phyloP scores from a whole-genome alignment of 225 moss, liverwort and hornwort genomes.

The Takakia lepidozioides region DNA sequence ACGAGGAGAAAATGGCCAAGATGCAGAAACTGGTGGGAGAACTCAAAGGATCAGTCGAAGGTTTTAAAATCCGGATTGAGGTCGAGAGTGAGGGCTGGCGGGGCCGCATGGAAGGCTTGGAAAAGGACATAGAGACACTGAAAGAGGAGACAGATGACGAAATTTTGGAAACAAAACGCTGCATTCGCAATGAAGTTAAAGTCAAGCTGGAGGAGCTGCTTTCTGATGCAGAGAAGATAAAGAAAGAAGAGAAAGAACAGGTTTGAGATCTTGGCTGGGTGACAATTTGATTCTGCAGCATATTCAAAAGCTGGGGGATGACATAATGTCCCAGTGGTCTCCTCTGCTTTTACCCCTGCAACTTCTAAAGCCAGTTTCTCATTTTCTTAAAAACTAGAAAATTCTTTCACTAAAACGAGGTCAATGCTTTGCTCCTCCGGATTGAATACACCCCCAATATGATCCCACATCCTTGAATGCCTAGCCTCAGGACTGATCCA shows the following conservation, averaged over 20 bases:
- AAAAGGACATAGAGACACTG: constrained; percentile 58
- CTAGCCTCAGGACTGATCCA: too few species aligned
- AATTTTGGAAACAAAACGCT: constrained; percentile 35
- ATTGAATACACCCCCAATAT: too few species aligned
- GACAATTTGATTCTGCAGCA: too few species aligned
- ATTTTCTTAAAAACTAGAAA: too few species aligned
- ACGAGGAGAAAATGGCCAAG: constrained; percentile 37
- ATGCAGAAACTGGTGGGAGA: constrained; percentile 53
- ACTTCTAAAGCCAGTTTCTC: too few species aligned
- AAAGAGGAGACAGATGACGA: constrained; percentile 51
- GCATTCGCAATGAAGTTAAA: constrained; percentile 51
- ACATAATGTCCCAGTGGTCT: too few species aligned
- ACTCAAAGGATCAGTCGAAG: constrained; percentile 52
- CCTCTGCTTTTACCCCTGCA: too few species aligned
- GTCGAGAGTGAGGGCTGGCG: constrained; percentile 44
- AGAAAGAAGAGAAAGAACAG: constrained; percentile 32
- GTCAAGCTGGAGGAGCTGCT: constrained; percentile 45
- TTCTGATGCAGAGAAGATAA: constrained; percentile 31
- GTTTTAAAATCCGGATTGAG: constrained; percentile 49
- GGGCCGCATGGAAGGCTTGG: constrained; percentile 36
- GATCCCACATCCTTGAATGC: too few species aligned
- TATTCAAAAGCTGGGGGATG: too few species aligned
- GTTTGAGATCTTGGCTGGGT: constrained; percentile 9
- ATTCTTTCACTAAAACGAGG: too few species aligned
- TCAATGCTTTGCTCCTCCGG: too few species aligned